Conservation (phyloP, 352 stramenopile species). For the Phytophthora pini region DNA sequence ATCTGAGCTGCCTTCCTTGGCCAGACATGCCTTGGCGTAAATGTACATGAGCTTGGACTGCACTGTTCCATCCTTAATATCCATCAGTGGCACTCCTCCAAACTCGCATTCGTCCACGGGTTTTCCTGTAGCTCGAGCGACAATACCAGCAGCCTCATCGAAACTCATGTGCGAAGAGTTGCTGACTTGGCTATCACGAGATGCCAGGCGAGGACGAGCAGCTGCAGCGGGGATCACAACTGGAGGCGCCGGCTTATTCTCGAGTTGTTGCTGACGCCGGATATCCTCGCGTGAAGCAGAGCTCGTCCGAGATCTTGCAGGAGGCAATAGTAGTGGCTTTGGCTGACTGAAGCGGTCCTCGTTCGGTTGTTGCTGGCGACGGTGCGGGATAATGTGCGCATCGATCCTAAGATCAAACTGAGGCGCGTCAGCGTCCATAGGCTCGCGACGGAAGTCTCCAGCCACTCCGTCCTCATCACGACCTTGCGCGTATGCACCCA, state of each 20-base stretch:
- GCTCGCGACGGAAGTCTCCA: conserved; percentile 40
- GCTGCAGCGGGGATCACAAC: conserved; percentile 6
- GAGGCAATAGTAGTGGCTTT: conserved; percentile 8
- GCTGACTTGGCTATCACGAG: conserved; percentile 34
- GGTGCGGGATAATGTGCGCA: conserved; percentile 27
- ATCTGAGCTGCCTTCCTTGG: conserved; percentile 50
- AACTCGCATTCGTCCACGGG: conserved; percentile 70
- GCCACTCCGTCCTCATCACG: conserved; percentile 28
- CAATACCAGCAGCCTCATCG: conserved; percentile 52
- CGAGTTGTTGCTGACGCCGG: conserved; percentile 17
- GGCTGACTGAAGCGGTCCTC: conserved; percentile 19
- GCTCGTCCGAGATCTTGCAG: conserved; percentile 17
- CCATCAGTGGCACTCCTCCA: conserved; percentile 55
- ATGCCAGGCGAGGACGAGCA: conserved; percentile 23
- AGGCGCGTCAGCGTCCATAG: conserved; percentile 4
- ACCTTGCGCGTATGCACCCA: conserved; percentile 21
- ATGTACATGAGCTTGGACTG: conserved; percentile 74
- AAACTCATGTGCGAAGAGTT: conserved; percentile 52
- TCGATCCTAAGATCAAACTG: conserved; percentile 45
- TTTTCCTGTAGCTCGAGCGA: conserved; percentile 66
- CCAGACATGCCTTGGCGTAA: conserved; percentile 79
- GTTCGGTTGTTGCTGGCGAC: conserved; percentile 10
- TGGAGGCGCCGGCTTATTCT: conserved; percentile 17
- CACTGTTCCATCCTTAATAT: conserved; percentile 72
- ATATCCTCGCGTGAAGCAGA: conserved; percentile 25